Conservation (phyloP, 2,329 filamentous ascomycete genomes). For the Gnomoniopsis sp. region DNA sequence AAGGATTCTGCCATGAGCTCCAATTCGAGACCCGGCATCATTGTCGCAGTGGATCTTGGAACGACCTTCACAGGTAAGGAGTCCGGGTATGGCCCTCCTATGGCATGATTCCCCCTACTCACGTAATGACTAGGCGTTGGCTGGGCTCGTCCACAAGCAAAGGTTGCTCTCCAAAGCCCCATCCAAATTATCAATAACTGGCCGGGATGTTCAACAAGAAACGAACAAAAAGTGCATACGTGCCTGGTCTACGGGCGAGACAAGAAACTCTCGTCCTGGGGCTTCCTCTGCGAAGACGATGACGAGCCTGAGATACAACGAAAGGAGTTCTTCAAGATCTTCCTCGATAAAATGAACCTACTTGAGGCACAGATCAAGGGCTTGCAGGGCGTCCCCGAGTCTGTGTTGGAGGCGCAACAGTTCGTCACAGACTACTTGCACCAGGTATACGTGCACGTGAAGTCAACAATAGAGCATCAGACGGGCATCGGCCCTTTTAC, state of each 20-base stretch:
- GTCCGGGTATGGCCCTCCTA: neutral
- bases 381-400: conserved; percentile 38
- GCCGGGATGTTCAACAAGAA: conserved; percentile 49
- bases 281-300: conserved; percentile 48
- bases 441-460: conserved; percentile 46
- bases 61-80: conserved; percentile 42
- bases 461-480: conserved; percentile 39
- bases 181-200: conserved; percentile 49
- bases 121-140: conserved; percentile 29
- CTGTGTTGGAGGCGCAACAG: conserved; percentile 39
- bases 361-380: conserved; percentile 39
- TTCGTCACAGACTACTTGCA: conserved; percentile 47
- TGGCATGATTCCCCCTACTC: neutral
- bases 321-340: conserved; percentile 55
- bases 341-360: conserved; percentile 44
- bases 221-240: conserved; percentile 54
- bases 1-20: neutral
- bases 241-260: conserved; percentile 42
- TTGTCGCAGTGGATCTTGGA: conserved; percentile 42
- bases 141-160: conserved; percentile 28
- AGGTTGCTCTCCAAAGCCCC: conserved; percentile 32
- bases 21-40: conserved; percentile 30
- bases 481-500: conserved; percentile 32
- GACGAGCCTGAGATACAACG: conserved; percentile 34
- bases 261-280: conserved; percentile 45